Conservation (phyloP, 441 rosid species). For the Mallotus repandus region DNA sequence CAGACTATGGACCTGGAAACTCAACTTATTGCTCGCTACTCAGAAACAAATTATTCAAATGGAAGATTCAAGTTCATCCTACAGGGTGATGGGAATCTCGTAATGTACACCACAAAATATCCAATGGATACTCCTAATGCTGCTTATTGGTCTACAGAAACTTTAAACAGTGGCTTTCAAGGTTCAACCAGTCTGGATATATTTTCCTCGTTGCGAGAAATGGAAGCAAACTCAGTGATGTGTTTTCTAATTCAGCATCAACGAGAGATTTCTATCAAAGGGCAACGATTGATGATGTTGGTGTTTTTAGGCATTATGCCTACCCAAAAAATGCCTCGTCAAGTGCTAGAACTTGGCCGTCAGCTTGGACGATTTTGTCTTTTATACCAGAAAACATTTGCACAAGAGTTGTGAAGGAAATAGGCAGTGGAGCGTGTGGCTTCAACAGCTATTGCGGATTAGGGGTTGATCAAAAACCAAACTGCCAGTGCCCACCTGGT, state of each 20-base stretch:
- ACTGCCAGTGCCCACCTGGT: conserved; percentile 36
- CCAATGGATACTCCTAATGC: conserved; percentile 6
- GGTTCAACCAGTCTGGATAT: conserved; percentile 31
- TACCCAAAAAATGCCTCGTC: conserved; percentile 25
- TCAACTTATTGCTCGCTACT: conserved; percentile 6
- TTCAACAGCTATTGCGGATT: conserved; percentile 43
- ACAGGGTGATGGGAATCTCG: conserved; percentile 22
- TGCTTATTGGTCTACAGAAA: conserved; percentile 12
- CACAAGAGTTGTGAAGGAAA: conserved; percentile 18
- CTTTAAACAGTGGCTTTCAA: conserved; percentile 3
- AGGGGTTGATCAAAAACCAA: conserved; percentile 26
- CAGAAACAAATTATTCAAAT: not conserved
- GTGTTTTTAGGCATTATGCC: conserved; percentile 37
- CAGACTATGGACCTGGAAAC: not conserved
- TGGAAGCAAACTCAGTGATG: not conserved
- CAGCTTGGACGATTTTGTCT: not conserved
- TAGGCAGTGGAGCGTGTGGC: conserved; percentile 44
- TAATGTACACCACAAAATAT: conserved; percentile 19
- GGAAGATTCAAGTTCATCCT: conserved; percentile 34
- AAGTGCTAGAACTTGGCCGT: conserved; percentile 18
- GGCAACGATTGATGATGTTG: conserved; percentile 38
- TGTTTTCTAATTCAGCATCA: conserved; percentile 1
- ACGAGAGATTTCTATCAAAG: conserved; percentile 28
- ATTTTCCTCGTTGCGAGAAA: conserved; percentile 18
- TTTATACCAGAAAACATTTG: conserved; percentile 37